Conservation (phyloP, 192 early-diverging fungal species). For the Pilobolus umbonatus region DNA sequence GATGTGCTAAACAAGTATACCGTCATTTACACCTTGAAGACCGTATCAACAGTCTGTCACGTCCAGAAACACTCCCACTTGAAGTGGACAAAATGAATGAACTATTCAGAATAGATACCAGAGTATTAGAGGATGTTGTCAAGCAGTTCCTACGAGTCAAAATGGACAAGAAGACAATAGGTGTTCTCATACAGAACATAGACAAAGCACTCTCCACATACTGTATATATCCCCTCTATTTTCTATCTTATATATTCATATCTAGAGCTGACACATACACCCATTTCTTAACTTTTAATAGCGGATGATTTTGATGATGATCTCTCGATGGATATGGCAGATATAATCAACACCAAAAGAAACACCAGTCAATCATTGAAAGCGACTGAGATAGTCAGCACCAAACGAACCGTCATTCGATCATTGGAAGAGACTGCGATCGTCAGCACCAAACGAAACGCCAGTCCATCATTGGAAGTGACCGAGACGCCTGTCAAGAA, state of each 20-base stretch:
- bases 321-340: too few relatives aligned
- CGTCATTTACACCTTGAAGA: not conserved
- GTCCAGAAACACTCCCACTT: not conserved
- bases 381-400: too few relatives aligned
- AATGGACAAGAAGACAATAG: slow-evolving; percentile 7
- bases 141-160: not conserved
- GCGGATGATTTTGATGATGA: not conserved
- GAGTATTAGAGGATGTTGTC: not conserved
- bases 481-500: too few relatives aligned
- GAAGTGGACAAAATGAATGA: slow-evolving; percentile 10
- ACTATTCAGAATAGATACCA: not conserved
- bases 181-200: not conserved
- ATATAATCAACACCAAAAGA: too few relatives aligned
- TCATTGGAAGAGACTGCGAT: too few relatives aligned
- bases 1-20: slow-evolving; percentile 19
- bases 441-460: too few relatives aligned
- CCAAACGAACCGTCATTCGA: too few relatives aligned
- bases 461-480: too few relatives aligned
- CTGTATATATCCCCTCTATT: too few relatives aligned
- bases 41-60: not conserved
- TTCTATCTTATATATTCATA: too few relatives aligned
- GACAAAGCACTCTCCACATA: not conserved
- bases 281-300: not conserved
- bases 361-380: too few relatives aligned
- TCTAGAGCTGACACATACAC: too few relatives aligned